Conservation (phyloP, 768 basidiomycete genomes). For the Rhizopogon vulgaris region DNA sequence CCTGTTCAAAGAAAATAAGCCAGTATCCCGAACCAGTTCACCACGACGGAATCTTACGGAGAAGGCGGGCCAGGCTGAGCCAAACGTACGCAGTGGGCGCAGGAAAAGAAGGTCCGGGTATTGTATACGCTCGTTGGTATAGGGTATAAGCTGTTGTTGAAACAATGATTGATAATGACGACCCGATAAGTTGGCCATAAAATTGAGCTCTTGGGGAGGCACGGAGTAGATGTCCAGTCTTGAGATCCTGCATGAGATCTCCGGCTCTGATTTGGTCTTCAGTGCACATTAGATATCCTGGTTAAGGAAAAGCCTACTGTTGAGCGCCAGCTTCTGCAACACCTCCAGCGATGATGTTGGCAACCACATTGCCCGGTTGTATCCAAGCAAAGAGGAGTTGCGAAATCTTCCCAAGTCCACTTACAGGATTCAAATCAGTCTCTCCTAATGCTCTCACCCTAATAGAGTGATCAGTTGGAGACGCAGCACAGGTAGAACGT, state of each 20-base stretch:
- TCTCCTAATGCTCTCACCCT: conserved; percentile 94
- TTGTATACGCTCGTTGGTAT: conserved; percentile 81
- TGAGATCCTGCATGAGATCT: conserved; percentile 97
- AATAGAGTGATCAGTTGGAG: conserved; percentile 5
- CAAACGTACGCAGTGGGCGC: conserved; percentile 95
- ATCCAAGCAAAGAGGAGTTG: conserved; percentile 93
- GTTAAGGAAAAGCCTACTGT: conserved; percentile 47
- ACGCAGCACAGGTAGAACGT: conserved; percentile 3
- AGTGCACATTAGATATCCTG: neutral
- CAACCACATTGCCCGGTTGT: conserved; percentile 93
- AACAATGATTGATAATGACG: conserved; percentile 80
- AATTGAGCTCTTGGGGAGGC: conserved; percentile 94
- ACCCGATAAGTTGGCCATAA: conserved; percentile 89
- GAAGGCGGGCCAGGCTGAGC: conserved; percentile 69
- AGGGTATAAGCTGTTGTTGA: conserved; percentile 84
- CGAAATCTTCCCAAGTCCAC: conserved; percentile 90
- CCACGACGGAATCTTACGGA: conserved; percentile 44
- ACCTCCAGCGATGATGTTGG: conserved; percentile 94
- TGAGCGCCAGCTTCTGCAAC: conserved; percentile 95
- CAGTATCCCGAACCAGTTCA: neutral
- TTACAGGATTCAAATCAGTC: conserved; percentile 90
- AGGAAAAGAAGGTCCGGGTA: conserved; percentile 92
- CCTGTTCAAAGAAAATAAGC: conserved; percentile 36
- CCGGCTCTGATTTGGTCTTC: conserved; percentile 57
- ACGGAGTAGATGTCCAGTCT: conserved; percentile 89